Evolutionary conservation across 225 moss, liverwort and hornwort genomes (phyloP), one percentile per base, ranked within the genome.

Genomic region (Polytrichum commune): DNA sequence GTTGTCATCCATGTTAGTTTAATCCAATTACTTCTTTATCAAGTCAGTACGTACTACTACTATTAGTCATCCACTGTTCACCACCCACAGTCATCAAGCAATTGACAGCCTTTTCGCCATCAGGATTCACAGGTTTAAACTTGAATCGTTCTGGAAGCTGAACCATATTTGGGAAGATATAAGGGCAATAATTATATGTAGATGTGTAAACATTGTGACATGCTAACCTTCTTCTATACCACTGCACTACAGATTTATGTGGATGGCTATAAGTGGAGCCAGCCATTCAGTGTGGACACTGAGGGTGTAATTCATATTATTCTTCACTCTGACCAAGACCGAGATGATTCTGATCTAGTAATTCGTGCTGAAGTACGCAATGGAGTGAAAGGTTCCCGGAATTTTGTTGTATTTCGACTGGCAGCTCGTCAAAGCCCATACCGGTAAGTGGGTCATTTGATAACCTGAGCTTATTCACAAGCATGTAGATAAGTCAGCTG

Each of bases 191-290:
- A 46, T 0, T 0, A 16, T 46, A 46, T 0, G 46, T 4, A 46
- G 46, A 46, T 46, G 13, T 4, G 46, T 46, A 46, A 46, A 46
- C 46, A 46, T 46, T 46, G 46, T 16, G 16, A 46, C 3, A 4
- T 46, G 13, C 46, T 46, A 46, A 46, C 16, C 16, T 10, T 13
- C 16, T 46, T 46, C 38, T 67, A 35, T 64, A 75, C 25, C 32
- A 22, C 58, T 74, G 13, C 13, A 16, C 26, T 76, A 38, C 85
- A 96, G 93, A 86, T 96, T 67, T 83, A 78, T 75, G 72, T 96
- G 46, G 92, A 97, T 66, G 91, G 90, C 35, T 87, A 92, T 74
- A 81, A 84, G 61, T 97, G 96, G 93, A 97, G 96, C 80, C 88
- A 93, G 65, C 89, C 92, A 9, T 97, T 97, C 63, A 90, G 92